phyloP scores from a whole-genome alignment of 345 rosid genomes.

The Brassica nigra region DNA sequence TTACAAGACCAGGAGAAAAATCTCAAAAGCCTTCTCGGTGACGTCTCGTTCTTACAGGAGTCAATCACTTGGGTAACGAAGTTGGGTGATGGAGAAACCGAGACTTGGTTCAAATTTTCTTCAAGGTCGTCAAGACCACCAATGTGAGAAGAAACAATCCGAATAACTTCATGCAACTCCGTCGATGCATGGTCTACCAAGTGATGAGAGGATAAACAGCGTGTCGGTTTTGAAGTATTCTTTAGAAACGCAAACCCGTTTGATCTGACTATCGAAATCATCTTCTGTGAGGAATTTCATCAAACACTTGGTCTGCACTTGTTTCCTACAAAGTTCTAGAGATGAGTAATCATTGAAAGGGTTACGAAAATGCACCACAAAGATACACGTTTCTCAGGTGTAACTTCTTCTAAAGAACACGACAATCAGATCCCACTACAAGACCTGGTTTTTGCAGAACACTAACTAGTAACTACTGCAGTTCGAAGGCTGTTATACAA shows the following conservation, averaged over 20 bases:
- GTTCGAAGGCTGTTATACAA: background rate
- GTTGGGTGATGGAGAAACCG: slow-evolving; percentile 46
- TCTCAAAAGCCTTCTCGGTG: slow-evolving; percentile 66
- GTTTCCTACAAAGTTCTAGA: background rate
- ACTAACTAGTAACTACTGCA: background rate
- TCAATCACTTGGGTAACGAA: slow-evolving; percentile 55
- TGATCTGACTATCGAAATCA: slow-evolving; percentile 39
- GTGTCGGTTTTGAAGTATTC: slow-evolving; percentile 9
- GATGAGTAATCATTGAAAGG: background rate
- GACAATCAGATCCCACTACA: background rate
- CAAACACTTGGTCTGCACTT: slow-evolving; percentile 47
- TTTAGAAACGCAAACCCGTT: slow-evolving; percentile 28
- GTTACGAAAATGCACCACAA: background rate
- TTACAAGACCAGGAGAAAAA: slow-evolving; percentile 80
- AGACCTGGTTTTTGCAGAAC: background rate
- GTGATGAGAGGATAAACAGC: slow-evolving; percentile 21
- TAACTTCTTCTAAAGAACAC: background rate
- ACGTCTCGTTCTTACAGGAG: slow-evolving; percentile 57
- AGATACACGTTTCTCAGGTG: background rate
- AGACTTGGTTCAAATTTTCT: slow-evolving; percentile 46
- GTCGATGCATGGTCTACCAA: slow-evolving; percentile 30
- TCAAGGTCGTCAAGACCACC: slow-evolving; percentile 92
- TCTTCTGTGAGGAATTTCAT: slow-evolving; percentile 48
- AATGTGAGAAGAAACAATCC: slow-evolving; percentile 52
- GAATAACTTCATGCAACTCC: slow-evolving; percentile 50